These are phyloP conservation scores for Teratosphaeria epicoccoides DNA, from an alignment of 2,329 filamentous ascomycete species.

Conservation along the genomic window DNA sequence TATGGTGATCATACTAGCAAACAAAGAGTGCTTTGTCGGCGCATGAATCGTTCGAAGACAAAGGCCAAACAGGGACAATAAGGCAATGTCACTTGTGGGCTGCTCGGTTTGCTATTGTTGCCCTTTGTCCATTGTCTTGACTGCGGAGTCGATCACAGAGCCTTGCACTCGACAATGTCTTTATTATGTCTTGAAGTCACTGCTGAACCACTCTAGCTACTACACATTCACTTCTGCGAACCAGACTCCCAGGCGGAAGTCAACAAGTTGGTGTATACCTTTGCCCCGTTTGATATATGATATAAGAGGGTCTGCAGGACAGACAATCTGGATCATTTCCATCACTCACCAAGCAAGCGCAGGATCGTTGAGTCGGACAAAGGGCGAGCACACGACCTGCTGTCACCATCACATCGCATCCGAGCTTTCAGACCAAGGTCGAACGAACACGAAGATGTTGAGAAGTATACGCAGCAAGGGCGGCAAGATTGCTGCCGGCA, in stretches of 20 bases:
- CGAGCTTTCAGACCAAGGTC: neutral
- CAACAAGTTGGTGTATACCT: neutral
- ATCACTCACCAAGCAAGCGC: no score
- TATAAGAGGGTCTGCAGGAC: neutral
- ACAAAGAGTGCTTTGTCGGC: neutral
- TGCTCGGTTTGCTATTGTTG: neutral
- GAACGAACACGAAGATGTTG: neutral
- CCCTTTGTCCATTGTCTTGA: neutral
- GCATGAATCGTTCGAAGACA: neutral
- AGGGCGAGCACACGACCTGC: neutral
- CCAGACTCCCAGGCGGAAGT: neutral
- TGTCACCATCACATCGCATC: neutral
- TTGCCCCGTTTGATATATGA: neutral
- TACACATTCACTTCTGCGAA: neutral
- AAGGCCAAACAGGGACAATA: neutral
- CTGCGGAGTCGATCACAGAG: neutral
- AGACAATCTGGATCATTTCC: neutral
- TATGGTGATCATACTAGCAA: neutral
- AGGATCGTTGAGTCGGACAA: neutral
- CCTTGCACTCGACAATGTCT: neutral
- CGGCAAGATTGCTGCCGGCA: neutral
- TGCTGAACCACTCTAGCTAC: neutral
- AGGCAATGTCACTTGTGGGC: neutral
- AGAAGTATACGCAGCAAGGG: neutral
- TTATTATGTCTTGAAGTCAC: neutral